phyloP scores from a whole-genome alignment of 202 grass and related monocot species.

The Setaria italica region DNA sequence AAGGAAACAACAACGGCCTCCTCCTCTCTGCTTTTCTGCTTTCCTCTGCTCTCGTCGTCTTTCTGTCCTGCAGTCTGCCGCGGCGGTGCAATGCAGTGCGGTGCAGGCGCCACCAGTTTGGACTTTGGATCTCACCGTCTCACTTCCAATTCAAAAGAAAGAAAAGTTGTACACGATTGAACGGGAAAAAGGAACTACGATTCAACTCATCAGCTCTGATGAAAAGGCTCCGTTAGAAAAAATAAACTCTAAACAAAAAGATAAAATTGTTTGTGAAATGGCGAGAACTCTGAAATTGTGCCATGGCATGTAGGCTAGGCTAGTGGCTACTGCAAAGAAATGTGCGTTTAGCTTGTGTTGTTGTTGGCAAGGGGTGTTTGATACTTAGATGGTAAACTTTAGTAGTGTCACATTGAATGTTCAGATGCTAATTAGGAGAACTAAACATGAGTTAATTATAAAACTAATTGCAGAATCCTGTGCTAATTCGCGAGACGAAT shows the following conservation, averaged over 20 bases:
- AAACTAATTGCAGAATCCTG: no score
- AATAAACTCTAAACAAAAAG: no score
- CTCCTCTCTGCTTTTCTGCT: not conserved
- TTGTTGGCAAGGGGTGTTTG: no score
- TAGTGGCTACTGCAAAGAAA: no score
- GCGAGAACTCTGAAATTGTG: not conserved
- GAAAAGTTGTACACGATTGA: not conserved
- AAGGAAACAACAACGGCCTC: slow-evolving; percentile 4
- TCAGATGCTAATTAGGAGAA: no score
- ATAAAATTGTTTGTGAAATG: not conserved
- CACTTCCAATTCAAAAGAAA: slow-evolving; percentile 13
- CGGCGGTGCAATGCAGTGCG: not conserved
- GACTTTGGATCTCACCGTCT: slow-evolving; percentile 3
- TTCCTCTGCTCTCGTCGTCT: not conserved
- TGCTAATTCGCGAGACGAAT: no score
- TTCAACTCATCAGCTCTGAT: not conserved
- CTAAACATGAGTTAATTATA: no score
- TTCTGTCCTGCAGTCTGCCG: slow-evolving; percentile 20
- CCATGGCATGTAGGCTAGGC: not conserved
- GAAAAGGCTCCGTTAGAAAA: not conserved
- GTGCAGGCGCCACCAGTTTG: not conserved
- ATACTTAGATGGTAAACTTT: no score
- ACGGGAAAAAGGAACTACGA: not conserved
- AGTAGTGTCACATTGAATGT: no score
- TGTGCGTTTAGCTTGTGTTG: slow-evolving; percentile 8